Base-by-base conservation (phyloP, 2,329 filamentous ascomycete species). In the Coleophoma eucalyptorum region DNA sequence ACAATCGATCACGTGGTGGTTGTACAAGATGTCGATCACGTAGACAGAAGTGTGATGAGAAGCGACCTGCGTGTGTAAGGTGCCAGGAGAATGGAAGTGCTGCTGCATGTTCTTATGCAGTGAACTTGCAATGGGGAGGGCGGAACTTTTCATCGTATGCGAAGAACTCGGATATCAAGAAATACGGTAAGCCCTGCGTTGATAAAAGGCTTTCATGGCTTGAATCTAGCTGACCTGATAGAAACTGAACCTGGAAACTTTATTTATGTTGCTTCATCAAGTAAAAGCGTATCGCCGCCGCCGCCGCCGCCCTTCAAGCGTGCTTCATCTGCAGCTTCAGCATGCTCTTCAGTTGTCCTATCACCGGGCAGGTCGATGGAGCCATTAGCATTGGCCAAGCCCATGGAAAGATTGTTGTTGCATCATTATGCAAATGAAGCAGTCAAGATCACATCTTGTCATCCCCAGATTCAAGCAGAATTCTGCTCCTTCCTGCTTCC, bases 401-500 rank as follows among this genome's bases (percentile, higher is more conserved):
- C 42, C 26, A 44, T 44, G 21, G 42, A 44, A 26, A 44, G 42
- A 26, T 20, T 44, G n/a, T 44, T 44, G 20, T 26, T 44, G 8
- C 42, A 44, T 31, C 42, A 44, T n/a, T 44, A 44, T 33, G 42
- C 42, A 13, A 21, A 44, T 4, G 42, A 44, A 32, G 42, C 42
- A 21, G 26, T 44, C 42, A 44, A 44, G 26, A 44, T 44, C 19
- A 44, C 42, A 3, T 44, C 42, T 31, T 44, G 42, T 31, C 42
- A 44, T 12, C 42, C 42, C 26, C 42, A 44, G 20, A 71, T 71
- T 65, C 69, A 70, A 46, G 61, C 63, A 31, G 67, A 71, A 50
- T 70, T 72, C 48, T 71, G 68, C 56, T 61, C 63, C 19, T 68
- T 70, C 66, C 62, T 72, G n/a, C 62, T 72, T 16, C 70, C 70